phyloP scores from a whole-genome alignment of 257 asterid species.

The Ophiorrhiza pumila region DNA sequence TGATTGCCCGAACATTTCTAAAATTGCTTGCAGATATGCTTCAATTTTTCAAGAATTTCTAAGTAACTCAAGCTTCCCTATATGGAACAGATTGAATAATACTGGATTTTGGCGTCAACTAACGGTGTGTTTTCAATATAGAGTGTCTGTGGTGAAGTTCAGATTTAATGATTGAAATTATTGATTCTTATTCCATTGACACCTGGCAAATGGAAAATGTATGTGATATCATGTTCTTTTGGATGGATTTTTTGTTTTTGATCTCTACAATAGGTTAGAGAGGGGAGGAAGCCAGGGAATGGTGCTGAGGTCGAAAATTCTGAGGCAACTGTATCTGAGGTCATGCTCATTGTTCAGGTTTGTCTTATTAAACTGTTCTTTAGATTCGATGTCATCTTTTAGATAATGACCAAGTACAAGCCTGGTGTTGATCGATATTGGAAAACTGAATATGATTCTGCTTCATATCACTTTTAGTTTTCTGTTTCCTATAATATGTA shows the following conservation, averaged over 20 bases:
- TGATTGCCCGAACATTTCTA: constrained; percentile 85
- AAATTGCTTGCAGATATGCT: constrained; percentile 71
- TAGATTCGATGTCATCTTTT: constrained; percentile 3
- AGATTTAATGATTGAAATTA: background rate
- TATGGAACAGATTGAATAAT: constrained; percentile 96
- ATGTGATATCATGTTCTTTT: constrained; percentile 13
- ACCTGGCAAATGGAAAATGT: background rate
- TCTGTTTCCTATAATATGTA: background rate
- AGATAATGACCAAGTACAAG: background rate
- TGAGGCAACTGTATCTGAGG: constrained; percentile 56
- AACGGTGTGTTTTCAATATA: constrained; percentile 47
- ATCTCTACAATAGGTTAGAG: constrained; percentile 63
- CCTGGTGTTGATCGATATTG: background rate
- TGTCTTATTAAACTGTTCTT: constrained; percentile 19
- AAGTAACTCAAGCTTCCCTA: constrained; percentile 59
- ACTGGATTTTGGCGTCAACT: constrained; percentile 98
- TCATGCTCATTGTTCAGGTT: constrained; percentile 96
- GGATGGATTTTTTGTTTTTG: constrained; percentile 15
- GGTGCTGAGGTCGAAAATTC: constrained; percentile 41
- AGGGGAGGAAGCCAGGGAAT: constrained; percentile 63
- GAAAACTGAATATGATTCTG: background rate
- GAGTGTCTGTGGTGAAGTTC: background rate
- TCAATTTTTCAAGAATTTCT: constrained; percentile 73
- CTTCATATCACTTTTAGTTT: background rate
- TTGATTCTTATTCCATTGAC: background rate